phyloP scores from a whole-genome alignment of 176 grass and related monocot species.

The Bolboschoenus planiculmis region DNA sequence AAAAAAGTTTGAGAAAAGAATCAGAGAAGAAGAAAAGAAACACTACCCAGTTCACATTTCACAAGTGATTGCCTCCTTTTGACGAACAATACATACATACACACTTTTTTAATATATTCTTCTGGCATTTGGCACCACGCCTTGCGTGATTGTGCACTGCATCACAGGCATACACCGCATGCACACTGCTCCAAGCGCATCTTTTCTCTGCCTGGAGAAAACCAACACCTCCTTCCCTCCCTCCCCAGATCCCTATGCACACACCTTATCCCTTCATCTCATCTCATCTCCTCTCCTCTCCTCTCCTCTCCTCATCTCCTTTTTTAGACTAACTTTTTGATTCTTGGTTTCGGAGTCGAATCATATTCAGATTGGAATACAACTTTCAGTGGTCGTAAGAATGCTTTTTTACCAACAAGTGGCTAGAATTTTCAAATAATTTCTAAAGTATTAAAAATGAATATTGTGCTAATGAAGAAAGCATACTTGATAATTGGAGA shows the following conservation, averaged over 20 bases:
- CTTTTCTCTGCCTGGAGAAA: constrained; percentile 12
- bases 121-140: not conserved
- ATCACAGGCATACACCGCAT: not conserved
- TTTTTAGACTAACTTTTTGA: not conserved
- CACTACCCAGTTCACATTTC: too few species aligned
- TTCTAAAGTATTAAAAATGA: too few species aligned
- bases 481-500: too few species aligned
- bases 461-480: too few species aligned
- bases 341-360: not conserved
- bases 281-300: too few species aligned
- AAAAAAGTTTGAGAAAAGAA: too few species aligned
- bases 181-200: constrained; percentile 16
- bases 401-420: too few species aligned
- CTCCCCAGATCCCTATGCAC: constrained; percentile 17
- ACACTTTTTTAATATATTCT: not conserved
- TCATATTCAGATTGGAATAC: too few species aligned
- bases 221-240: not conserved
- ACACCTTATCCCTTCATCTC: not conserved
- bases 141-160: constrained; percentile 4
- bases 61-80: constrained; percentile 5
- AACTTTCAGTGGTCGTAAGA: too few species aligned
- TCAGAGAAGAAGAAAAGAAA: too few species aligned
- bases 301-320: too few species aligned
- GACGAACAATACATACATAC: not conserved
- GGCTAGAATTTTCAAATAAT: too few species aligned